Evolutionary conservation across 805 yeast genomes (phyloP).

Genomic region (Saccharomycopsis schoenii): DNA sequence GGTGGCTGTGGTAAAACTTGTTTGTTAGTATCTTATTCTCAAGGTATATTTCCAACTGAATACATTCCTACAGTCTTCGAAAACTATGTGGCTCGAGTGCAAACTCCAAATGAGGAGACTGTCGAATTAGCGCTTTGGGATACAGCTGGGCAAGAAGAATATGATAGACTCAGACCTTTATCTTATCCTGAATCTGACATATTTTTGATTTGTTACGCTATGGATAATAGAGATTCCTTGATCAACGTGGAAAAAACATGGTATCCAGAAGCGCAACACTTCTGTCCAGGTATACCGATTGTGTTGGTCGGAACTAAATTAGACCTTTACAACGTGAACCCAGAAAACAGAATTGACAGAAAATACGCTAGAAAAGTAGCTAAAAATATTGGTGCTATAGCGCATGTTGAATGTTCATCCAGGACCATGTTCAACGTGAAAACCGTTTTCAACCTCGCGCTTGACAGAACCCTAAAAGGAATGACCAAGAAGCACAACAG

Average conservation of each 20-base stretch:
- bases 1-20: conserved; percentile 91
- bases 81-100: conserved; percentile 54
- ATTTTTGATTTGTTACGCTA: conserved; percentile 64
- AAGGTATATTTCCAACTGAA: conserved; percentile 57
- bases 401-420: conserved; percentile 75
- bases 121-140: conserved; percentile 77
- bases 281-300: conserved; percentile 72
- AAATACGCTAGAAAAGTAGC: conserved; percentile 47
- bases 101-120: conserved; percentile 36
- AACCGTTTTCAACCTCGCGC: conserved; percentile 57
- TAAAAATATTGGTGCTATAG: conserved; percentile 52
- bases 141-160: conserved; percentile 86
- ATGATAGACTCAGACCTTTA: conserved; percentile 68
- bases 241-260: conserved; percentile 71
- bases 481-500: not conserved
- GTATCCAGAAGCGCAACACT: conserved; percentile 80
- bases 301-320: conserved; percentile 75
- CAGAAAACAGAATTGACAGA: conserved; percentile 26
- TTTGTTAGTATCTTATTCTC: conserved; percentile 52
- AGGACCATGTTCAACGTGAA: conserved; percentile 55
- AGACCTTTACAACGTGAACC: conserved; percentile 36
- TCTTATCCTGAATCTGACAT: conserved; percentile 74
- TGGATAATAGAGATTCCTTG: conserved; percentile 52
- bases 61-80: conserved; percentile 83
- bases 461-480: conserved; percentile 12